Evolutionary conservation across 164 flowering plant genomes (phyloP).

Genomic region (Amborella trichopoda): DNA sequence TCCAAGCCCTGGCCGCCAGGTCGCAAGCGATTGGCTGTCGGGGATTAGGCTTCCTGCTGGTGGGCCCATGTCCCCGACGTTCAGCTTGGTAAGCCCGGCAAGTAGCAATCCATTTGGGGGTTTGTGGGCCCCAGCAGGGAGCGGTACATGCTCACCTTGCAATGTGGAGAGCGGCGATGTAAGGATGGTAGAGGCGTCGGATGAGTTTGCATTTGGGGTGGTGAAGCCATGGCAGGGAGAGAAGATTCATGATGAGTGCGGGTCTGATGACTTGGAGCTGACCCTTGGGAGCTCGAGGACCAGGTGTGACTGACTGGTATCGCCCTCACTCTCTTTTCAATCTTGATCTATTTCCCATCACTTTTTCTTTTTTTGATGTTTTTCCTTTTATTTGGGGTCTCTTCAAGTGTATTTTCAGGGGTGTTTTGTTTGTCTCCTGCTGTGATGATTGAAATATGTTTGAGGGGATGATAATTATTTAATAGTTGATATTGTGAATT

Average conservation of each 20-base stretch:
- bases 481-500: too few relatives aligned
- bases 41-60: constrained; percentile 15
- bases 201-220: constrained; percentile 89
- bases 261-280: constrained; percentile 84
- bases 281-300: constrained; percentile 73
- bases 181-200: constrained; percentile 69
- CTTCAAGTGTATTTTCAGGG: too few relatives aligned
- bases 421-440: too few relatives aligned
- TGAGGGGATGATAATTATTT: too few relatives aligned
- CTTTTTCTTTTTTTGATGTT: neutral
- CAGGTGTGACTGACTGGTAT: constrained; percentile 34
- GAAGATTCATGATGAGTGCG: constrained; percentile 89
- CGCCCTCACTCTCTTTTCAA: neutral
- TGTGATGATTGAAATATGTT: too few relatives aligned
- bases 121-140: constrained; percentile 96
- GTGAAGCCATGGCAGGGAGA: constrained; percentile 99
- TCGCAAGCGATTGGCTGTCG: constrained; percentile 35
- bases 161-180: constrained; percentile 60
- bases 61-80: constrained; percentile 22
- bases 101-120: constrained; percentile 9
- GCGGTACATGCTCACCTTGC: constrained; percentile 94
- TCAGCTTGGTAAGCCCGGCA: constrained; percentile 7
- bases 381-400: too few relatives aligned
- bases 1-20: constrained; percentile 63
- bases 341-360: neutral